phyloP scores from a whole-genome alignment of 495 filamentous ascomycete genomes.

The Chlorociboria aeruginascens region DNA sequence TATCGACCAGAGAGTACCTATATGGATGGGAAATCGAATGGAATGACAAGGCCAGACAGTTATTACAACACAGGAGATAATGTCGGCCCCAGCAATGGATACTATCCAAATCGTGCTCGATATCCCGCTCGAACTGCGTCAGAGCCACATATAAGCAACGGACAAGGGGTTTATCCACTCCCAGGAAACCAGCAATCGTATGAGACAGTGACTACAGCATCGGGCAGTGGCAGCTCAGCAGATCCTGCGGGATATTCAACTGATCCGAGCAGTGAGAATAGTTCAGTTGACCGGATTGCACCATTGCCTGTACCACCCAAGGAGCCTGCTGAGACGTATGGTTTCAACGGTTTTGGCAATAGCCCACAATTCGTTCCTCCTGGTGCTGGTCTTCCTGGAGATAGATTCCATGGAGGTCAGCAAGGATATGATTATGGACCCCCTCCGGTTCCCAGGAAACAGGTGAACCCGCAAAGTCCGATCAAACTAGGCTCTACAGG shows the following conservation, averaged over 20 bases:
- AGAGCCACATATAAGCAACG: conserved; percentile 26
- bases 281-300: conserved; percentile 65
- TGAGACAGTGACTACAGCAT: conserved; percentile 68
- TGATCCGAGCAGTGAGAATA: conserved; percentile 85
- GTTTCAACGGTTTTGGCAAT: conserved; percentile 26
- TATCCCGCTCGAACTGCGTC: conserved; percentile 31
- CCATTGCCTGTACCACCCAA: conserved; percentile 36
- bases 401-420: conserved; percentile 12
- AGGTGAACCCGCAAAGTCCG: conserved; percentile 14
- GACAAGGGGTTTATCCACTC: conserved; percentile 43
- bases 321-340: conserved; percentile 42
- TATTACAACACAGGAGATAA: conserved; percentile 27
- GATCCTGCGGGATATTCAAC: conserved; percentile 72
- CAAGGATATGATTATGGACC: conserved; percentile 15
- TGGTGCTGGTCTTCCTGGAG: conserved; percentile 26
- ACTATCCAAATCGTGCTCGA: conserved; percentile 30
- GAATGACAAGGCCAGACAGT: conserved; percentile 36
- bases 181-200: conserved; percentile 53
- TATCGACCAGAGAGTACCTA: conserved; percentile 34
- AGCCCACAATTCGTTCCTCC: conserved; percentile 28
- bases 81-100: conserved; percentile 24
- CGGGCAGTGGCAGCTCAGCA: conserved; percentile 55
- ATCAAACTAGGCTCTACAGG: conserved; percentile 21
- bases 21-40: conserved; percentile 26
- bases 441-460: conserved; percentile 30